Evolutionary conservation across 1,284 basidiomycete species (phyloP), one percentile per base, ranked within the genome.

Genomic region (Volvariella surrecta): DNA sequence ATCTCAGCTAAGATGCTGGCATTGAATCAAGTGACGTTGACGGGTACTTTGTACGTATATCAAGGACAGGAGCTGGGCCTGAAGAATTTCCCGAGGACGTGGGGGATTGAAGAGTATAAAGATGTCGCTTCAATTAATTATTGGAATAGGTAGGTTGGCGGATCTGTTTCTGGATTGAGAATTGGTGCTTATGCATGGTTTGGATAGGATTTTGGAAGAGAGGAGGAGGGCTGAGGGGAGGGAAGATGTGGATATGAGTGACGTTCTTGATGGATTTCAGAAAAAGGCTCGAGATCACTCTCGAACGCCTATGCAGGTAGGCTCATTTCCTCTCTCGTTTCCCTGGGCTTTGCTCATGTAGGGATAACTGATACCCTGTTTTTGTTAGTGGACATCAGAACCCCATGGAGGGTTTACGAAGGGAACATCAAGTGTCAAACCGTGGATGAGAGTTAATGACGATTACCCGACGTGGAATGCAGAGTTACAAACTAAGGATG

Each of bases 401-500:
- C 37, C 60, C 3, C 66, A 86, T 45, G 81, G 68, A 0, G 85
- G 87, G 0, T 89, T 88, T 59, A 76, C 76, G 2, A 7, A 6
- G 13, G 34, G 34, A 6, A 67, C 69, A 0, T n/a, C n/a, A n/a
- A n/a, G n/a, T n/a, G 74, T 72, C 2, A 68, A 61, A 10, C 81
- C 85, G 0, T 89, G 84, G 86, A 89, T 89, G 82, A 67, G 79
- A 10, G 74, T 83, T 7, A 80, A 85, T 52, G 80, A 84, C 35
- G 81, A 87, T 52, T 82, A 79, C 54, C 52, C 59, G 2, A 50
- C 45, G 0, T 84, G 81, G 73, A 89, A 89, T 54, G 81, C 70
- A 6, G 66, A 59, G 1, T 59, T 57, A 3, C 76, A 85, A 56
- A 42, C 68, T 7, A 49, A 56, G 0, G 71, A 83, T 42, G 49